phyloP scores from a whole-genome alignment of 805 yeast species.

The Dipodascopsis tothii region DNA sequence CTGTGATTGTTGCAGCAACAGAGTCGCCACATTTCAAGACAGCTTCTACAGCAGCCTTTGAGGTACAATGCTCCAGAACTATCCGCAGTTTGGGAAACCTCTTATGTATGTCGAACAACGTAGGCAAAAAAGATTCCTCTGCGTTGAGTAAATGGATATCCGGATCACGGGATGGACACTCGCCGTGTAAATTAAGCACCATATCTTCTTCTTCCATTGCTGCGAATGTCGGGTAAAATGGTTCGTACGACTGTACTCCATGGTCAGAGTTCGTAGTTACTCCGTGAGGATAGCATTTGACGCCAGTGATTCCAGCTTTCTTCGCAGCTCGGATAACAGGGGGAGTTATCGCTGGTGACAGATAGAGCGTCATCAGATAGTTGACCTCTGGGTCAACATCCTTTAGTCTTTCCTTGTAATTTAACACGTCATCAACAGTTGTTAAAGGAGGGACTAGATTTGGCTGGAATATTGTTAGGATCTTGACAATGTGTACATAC shows the following conservation, averaged over 20 bases:
- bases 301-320: constrained; percentile 59
- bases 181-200: constrained; percentile 90
- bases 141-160: constrained; percentile 90
- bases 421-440: constrained; percentile 59
- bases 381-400: constrained; percentile 71
- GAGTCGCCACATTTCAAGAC: constrained; percentile 58
- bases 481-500: constrained; percentile 7
- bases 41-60: constrained; percentile 76
- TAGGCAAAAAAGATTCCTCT: constrained; percentile 87
- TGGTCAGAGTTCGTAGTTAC: constrained; percentile 92
- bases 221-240: constrained; percentile 80
- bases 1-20: constrained; percentile 94
- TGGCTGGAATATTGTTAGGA: constrained; percentile 39
- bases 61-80: constrained; percentile 90
- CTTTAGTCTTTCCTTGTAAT: constrained; percentile 60
- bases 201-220: constrained; percentile 75
- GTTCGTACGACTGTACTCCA: constrained; percentile 87
- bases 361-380: constrained; percentile 83
- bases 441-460: constrained; percentile 89
- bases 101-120: constrained; percentile 62
- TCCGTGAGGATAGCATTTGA: constrained; percentile 97
- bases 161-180: constrained; percentile 65
- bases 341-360: constrained; percentile 73
- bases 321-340: constrained; percentile 79
- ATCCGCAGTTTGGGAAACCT: constrained; percentile 84